These are phyloP conservation scores for Cicer bijugum DNA, from an alignment of 306 rosid species.

Conservation along the genomic window DNA sequence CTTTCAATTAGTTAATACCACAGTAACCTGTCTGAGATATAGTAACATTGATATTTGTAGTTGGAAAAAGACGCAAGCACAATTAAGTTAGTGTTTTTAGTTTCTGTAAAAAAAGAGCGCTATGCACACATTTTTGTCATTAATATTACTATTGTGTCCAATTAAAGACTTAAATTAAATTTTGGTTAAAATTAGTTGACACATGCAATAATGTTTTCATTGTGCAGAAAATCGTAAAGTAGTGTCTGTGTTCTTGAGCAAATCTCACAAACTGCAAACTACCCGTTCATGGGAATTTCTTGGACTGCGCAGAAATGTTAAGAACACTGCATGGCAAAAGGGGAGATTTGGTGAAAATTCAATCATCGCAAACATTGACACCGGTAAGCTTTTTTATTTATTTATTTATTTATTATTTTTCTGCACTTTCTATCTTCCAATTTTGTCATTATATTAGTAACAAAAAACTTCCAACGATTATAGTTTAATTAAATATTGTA, in stretches of 20 bases:
- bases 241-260: conserved; percentile 67
- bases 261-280: conserved; percentile 57
- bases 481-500: too few species aligned
- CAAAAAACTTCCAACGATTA: too few species aligned
- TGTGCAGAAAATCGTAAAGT: conserved; percentile 47
- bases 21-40: too few species aligned
- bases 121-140: neutral
- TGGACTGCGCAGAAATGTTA: conserved; percentile 44
- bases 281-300: conserved; percentile 82
- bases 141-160: too few species aligned
- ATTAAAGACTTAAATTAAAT: too few species aligned
- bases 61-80: too few species aligned
- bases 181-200: neutral
- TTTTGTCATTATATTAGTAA: too few species aligned
- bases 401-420: too few species aligned
- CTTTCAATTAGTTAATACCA: too few species aligned
- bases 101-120: too few species aligned
- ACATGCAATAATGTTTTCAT: neutral
- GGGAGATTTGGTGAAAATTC: conserved; percentile 50
- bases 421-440: neutral
- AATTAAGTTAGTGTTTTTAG: too few species aligned
- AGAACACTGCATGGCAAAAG: conserved; percentile 49
- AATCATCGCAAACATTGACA: conserved; percentile 48
- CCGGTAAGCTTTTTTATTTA: conserved; percentile 35
- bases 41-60: too few species aligned